Evolutionary conservation across 176 grass and related monocot genomes (phyloP).

Genomic region (Oryza officinalis): DNA sequence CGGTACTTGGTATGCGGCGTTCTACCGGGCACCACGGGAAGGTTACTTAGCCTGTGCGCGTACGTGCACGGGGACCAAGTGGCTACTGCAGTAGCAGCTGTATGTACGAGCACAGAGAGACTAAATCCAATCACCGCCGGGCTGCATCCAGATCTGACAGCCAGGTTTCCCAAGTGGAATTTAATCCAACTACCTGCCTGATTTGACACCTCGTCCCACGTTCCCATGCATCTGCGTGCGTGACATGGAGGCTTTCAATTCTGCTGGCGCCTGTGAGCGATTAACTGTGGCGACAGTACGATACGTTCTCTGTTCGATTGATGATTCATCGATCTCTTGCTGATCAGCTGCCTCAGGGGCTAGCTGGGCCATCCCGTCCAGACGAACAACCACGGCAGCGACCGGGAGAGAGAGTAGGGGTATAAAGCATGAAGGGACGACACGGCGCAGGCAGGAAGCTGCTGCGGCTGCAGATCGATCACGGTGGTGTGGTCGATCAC

Average conservation of each 20-base stretch:
- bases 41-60: not conserved
- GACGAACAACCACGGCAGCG: conserved; percentile 21
- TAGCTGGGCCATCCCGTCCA: not conserved
- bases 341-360: not conserved
- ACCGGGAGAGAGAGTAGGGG: not conserved
- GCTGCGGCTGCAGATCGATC: conserved; percentile 35
- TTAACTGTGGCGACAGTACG: not conserved
- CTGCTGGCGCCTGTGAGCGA: not conserved
- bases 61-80: not conserved
- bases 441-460: conserved; percentile 16
- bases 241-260: not conserved
- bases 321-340: not conserved
- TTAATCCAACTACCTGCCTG: conserved; percentile 19
- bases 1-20: not conserved
- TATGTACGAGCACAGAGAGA: not conserved
- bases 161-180: conserved; percentile 18
- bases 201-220: conserved; percentile 57
- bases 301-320: not conserved
- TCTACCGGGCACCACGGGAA: not conserved
- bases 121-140: conserved; percentile 31
- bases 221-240: not conserved
- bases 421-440: not conserved
- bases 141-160: conserved; percentile 40
- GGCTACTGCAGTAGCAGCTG: not conserved
- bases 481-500: not conserved